phyloP scores from a whole-genome alignment of 352 stramenopile genomes.

The Pythium myriotylum region DNA sequence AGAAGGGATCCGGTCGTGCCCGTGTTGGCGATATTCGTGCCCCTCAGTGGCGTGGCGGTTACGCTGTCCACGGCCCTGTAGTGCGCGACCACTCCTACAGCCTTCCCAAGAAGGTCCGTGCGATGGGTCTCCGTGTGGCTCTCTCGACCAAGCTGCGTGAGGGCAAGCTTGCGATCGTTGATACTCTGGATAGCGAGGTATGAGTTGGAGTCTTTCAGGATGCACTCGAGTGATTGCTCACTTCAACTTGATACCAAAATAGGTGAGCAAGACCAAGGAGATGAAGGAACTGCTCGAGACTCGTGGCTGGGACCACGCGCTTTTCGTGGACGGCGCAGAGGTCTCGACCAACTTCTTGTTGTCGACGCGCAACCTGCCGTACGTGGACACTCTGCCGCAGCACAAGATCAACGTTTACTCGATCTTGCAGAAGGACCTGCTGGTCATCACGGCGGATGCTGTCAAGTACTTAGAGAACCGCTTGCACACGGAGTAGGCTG shows the following conservation, averaged over 20 bases:
- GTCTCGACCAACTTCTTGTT: slow-evolving; percentile 77
- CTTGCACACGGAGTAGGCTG: slow-evolving; percentile 75
- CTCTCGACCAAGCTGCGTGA: slow-evolving; percentile 88
- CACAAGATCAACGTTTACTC: slow-evolving; percentile 92
- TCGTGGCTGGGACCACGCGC: slow-evolving; percentile 84
- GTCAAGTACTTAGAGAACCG: slow-evolving; percentile 89
- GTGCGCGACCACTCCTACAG: slow-evolving; percentile 88
- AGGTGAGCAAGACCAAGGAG: slow-evolving; percentile 85
- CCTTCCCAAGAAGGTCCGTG: slow-evolving; percentile 87
- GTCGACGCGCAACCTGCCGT: slow-evolving; percentile 85
- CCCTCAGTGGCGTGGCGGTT: slow-evolving; percentile 85
- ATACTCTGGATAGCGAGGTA: slow-evolving; percentile 77
- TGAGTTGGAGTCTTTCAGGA: slow-evolving; percentile 10
- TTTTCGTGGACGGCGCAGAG: slow-evolving; percentile 82
- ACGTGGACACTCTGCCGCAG: slow-evolving; percentile 82
- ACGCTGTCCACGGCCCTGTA: slow-evolving; percentile 82
- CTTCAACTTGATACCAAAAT: slow-evolving; percentile 6
- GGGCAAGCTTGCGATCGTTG: slow-evolving; percentile 82
- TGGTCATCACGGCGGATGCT: slow-evolving; percentile 84
- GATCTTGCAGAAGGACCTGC: slow-evolving; percentile 88
- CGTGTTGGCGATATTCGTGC: slow-evolving; percentile 88
- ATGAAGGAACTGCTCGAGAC: slow-evolving; percentile 82
- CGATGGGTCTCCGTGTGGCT: slow-evolving; percentile 83
- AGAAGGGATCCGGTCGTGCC: slow-evolving; percentile 85
- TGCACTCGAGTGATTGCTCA: not conserved